Base-by-base conservation (phyloP, 208 protist genomes). In the Leishmania turanica region DNA sequence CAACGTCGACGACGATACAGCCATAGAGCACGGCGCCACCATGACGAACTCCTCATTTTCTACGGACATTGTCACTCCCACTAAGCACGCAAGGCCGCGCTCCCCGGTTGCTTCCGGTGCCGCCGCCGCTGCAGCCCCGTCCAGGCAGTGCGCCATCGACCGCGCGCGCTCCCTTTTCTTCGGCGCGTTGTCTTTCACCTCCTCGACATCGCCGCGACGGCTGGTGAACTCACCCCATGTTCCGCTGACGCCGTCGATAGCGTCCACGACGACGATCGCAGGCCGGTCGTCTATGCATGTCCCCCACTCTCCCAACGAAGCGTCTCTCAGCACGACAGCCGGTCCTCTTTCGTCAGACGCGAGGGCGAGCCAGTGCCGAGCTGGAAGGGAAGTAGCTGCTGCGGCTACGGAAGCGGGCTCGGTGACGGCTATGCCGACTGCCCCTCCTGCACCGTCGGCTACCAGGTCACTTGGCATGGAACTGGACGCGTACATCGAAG, bases 111-210 rank as follows among this genome's bases (percentile, higher is more conserved):
- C 53, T 17, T 49, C 40, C 42, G 19, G 9, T 42, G 27, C 37
- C 9, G 11, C 11, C 54, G 27, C 21, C 34, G 6, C 37, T 9
- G 69, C 56, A 47, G 24, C 69, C 11, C 21, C 45, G 15, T 47
- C 62, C 4, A 64, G 40, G 42, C 81, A 77, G 31, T 96, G 92
- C 75, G 89, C 89, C 0, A 77, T 96, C 60, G 92, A 94, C 42
- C 85, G 81, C n/a, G 92, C 92, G 0, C 84, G 91, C 9, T 80
- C 88, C 5, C 21, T 92, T 24, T 96, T 94, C 79, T 94, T 96
- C 73, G 92, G 90, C n/a, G 78, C 85, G 17, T 76, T 77, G 9
- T 83, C 92, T 34, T 96, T 94, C 81, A 89, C 86, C 64, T 89
- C 88, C 37, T 90, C 86, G n/a, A 92, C 90, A 27, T 92, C 90